Percentiles rank a stretch among this genome's conserved stretches.
These are phyloP conservation scores for Vanrija humicola DNA, from an alignment of 1,284 basidiomycete genomes.

Conservation along the genomic window DNA sequence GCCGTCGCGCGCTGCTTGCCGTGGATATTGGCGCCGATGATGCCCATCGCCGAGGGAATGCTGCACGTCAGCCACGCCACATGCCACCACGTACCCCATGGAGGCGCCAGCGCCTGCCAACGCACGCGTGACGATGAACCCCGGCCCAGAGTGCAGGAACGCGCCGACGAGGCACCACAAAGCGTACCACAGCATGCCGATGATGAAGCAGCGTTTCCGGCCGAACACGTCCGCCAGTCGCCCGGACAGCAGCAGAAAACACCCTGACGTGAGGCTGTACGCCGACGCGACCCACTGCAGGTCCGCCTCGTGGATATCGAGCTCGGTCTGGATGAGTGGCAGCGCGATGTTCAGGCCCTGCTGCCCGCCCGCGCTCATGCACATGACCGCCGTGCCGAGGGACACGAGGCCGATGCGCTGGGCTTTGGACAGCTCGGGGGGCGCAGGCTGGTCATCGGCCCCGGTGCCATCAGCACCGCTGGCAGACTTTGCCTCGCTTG, in stretches of 20 bases:
- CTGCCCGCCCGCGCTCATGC: conserved; percentile 6
- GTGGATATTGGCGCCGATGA: conserved; percentile 20
- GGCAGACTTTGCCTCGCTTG: no score
- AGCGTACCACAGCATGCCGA: conserved; percentile 38
- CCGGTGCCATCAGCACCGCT: not conserved
- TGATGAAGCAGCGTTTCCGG: conserved; percentile 31
- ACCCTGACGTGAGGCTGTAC: conserved; percentile 39
- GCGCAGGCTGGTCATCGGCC: not conserved
- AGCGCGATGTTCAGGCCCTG: conserved; percentile 39
- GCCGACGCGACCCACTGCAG: conserved; percentile 44
- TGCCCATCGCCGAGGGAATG: conserved; percentile 15
- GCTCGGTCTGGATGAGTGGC: conserved; percentile 38
- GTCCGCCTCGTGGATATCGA: conserved; percentile 21
- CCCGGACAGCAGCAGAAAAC: conserved; percentile 41
- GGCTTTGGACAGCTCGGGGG: conserved; percentile 14
- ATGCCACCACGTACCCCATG: conserved; percentile 27
- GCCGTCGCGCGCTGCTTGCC: conserved; percentile 21
- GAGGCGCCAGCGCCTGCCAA: conserved; percentile 33
- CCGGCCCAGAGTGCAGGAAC: conserved; percentile 34
- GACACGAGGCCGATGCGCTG: conserved; percentile 23
- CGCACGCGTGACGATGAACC: conserved; percentile 34
- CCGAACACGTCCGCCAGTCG: conserved; percentile 44
- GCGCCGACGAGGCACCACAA: conserved; percentile 35
- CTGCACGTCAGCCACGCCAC: conserved; percentile 4
- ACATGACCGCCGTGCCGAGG: conserved; percentile 30